Percentiles rank a stretch among this genome's conserved stretches.
phyloP scores from a whole-genome alignment of 352 stramenopile genomes.

The Phytophthora fragariae region DNA sequence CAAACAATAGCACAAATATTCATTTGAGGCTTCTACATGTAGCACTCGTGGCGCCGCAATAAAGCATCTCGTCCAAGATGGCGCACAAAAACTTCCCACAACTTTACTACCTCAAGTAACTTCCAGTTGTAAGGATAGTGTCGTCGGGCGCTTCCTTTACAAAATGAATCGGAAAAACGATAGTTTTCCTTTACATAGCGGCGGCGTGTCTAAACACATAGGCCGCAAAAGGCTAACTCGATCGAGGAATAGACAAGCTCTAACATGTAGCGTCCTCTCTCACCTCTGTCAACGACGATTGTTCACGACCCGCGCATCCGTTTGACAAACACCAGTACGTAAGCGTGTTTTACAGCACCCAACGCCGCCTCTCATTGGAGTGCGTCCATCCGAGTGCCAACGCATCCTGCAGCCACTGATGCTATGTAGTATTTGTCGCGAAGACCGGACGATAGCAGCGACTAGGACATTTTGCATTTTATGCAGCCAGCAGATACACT shows the following conservation, averaged over 20 bases:
- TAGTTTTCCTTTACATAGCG: too few species aligned
- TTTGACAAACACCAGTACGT: neutral
- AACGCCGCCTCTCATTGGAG: neutral
- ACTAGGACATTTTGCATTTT: neutral
- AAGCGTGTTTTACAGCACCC: neutral
- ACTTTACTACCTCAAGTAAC: too few species aligned
- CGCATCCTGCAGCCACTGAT: neutral
- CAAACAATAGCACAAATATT: neutral
- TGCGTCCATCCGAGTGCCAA: constrained; percentile 3
- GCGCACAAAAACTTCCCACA: too few species aligned
- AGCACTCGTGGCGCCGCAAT: too few species aligned
- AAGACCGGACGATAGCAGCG: neutral
- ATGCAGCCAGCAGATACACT: constrained; percentile 1
- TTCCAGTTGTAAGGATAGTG: too few species aligned
- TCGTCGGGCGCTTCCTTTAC: too few species aligned
- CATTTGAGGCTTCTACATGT: too few species aligned
- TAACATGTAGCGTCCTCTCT: neutral
- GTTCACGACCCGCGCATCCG: neutral
- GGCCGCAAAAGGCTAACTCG: too few species aligned
- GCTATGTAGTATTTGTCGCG: neutral
- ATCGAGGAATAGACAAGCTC: neutral
- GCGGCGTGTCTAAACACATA: too few species aligned
- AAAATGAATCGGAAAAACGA: too few species aligned
- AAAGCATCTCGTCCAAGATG: too few species aligned
- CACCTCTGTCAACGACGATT: neutral